Conservation (phyloP, 208 protist genomes). For the Crithidia sp. region DNA sequence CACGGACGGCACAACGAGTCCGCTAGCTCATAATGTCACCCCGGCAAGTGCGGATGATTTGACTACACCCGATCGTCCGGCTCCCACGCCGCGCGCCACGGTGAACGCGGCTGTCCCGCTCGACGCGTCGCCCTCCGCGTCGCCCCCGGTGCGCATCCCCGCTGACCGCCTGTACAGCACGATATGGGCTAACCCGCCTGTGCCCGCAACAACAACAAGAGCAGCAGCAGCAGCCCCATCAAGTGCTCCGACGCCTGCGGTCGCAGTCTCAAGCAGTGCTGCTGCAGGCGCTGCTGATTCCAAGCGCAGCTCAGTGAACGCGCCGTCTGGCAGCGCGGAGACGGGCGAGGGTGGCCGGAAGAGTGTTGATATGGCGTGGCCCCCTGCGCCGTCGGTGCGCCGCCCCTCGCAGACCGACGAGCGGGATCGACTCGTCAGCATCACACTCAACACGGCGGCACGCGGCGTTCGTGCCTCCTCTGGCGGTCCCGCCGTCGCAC, state of each 20-base stretch:
- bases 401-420: conserved; percentile 21
- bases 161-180: not conserved
- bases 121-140: conserved; percentile 21
- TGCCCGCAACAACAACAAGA: no score
- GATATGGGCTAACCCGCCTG: no score
- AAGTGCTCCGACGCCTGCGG: no score
- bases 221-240: no score
- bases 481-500: not conserved
- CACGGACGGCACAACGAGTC: not conserved
- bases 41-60: conserved; percentile 6
- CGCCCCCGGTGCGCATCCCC: conserved; percentile 22
- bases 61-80: conserved; percentile 18
- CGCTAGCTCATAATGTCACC: not conserved
- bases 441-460: conserved; percentile 22
- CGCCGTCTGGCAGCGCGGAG: no score
- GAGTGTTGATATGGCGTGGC: conserved; percentile 15
- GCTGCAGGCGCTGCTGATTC: not conserved
- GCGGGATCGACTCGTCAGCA: conserved; percentile 27
- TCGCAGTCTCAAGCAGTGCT: not conserved
- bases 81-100: not conserved
- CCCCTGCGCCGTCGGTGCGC: conserved; percentile 15
- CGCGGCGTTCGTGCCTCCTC: conserved; percentile 15
- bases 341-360: not conserved
- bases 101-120: not conserved
- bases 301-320: not conserved